Conservation (phyloP, 257 asterid genomes). For the Solanum piurae region DNA sequence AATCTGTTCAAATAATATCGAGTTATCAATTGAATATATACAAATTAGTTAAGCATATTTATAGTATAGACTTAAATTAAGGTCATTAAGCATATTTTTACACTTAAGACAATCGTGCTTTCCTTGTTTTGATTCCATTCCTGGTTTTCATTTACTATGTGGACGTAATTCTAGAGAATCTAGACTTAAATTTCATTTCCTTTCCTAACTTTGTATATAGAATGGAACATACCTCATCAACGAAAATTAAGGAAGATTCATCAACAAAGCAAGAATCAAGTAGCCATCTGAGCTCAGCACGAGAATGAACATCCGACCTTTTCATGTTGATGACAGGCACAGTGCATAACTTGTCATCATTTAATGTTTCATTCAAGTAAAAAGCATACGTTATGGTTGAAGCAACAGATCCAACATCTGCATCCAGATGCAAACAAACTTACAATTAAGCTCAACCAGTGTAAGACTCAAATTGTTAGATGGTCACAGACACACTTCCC, state of each 20-base stretch:
- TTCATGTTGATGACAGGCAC: slow-evolving; percentile 75
- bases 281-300: slow-evolving; percentile 57
- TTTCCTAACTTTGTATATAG: background rate
- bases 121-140: background rate
- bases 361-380: slow-evolving; percentile 38
- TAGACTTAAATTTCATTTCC: background rate
- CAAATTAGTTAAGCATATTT: background rate
- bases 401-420: slow-evolving; percentile 75
- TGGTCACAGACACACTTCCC: background rate
- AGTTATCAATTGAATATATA: background rate
- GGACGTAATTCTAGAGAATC: background rate
- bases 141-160: background rate
- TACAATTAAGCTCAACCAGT: background rate
- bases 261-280: slow-evolving; percentile 68
- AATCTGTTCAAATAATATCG: slow-evolving; percentile 34
- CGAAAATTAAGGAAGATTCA: slow-evolving; percentile 46
- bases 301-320: slow-evolving; percentile 42
- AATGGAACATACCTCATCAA: slow-evolving; percentile 53
- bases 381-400: slow-evolving; percentile 71
- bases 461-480: background rate
- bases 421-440: slow-evolving; percentile 7
- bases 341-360: slow-evolving; percentile 41
- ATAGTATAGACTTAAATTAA: background rate
- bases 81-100: no score
- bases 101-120: background rate